Percentiles rank a stretch among this genome's conserved stretches.
phyloP scores from a whole-genome alignment of 1,139 yeast genomes.

The Pneumocystis wakefieldiae region DNA sequence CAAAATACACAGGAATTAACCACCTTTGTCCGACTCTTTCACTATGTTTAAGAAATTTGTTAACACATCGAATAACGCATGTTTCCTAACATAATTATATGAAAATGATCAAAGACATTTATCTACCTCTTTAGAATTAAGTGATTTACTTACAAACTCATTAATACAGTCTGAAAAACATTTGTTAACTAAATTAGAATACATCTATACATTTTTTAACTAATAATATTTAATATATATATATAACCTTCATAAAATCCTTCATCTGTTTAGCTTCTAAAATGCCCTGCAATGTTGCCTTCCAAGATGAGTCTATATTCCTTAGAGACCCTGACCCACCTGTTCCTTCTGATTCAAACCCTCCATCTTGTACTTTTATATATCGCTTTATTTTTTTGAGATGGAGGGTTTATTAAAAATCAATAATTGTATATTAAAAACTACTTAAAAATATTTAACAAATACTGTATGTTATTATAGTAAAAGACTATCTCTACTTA shows the following conservation, averaged over 20 bases:
- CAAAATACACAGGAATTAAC: background rate
- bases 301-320: background rate
- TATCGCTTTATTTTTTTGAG: background rate
- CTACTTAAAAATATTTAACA: background rate
- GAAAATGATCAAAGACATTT: background rate
- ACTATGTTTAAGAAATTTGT: conserved; percentile 92
- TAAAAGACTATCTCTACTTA: background rate
- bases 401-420: too few species aligned
- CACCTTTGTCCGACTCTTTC: conserved; percentile 90
- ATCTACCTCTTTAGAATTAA: background rate
- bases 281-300: background rate
- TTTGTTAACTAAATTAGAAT: background rate
- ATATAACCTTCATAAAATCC: conserved; percentile 1
- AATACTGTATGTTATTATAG: background rate
- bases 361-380: background rate
- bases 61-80: conserved; percentile 85
- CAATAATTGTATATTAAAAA: background rate
- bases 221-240: background rate
- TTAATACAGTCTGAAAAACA: background rate
- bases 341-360: background rate
- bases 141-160: background rate
- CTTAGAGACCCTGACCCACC: background rate
- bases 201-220: background rate
- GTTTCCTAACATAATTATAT: conserved; percentile 30
- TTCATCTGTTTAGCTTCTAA: conserved; percentile 1